Evolutionary conservation across 768 basidiomycete species (phyloP), one percentile per base, ranked within the genome.

Genomic region (Mycena rebaudengoi): DNA sequence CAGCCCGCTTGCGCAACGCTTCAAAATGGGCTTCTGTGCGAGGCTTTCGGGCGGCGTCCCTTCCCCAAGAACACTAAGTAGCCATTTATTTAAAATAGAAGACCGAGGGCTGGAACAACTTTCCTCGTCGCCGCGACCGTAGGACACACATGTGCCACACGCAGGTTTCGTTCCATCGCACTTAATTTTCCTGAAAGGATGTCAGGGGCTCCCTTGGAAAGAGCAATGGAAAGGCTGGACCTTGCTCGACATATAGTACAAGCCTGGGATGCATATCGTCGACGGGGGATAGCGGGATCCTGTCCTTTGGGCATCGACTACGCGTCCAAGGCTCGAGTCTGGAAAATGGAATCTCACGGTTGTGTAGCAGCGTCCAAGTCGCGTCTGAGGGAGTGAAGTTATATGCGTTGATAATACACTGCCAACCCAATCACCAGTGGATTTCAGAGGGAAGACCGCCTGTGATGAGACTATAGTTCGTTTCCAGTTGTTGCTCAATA

Each of bases 21-120:
- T 66, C 68, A 25, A 69, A 69, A 43, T 69, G 65, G 2, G 65
- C 61, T 21, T 66, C 58, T 6, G 62, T 67, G 5, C 59, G 39
- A 0, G 65, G 62, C n/a, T 50, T 60, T 5, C 65, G 52, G 2
- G 54, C 35, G 3, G 30, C 12, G 21, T 64, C 62, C 4, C 49
- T 32, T 7, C 61, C 58, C 68, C 68, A 69, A 4, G 48, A 52
- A 44, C 68, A 69, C 64, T 68, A 10, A 2, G 20, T 39, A n/a
- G n/a, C n/a, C n/a, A n/a, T n/a, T n/a, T n/a, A n/a, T n/a, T n/a
- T n/a, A n/a, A n/a, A n/a, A n/a, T n/a, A n/a, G n/a, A n/a, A n/a
- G n/a, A n/a, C n/a, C n/a, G n/a, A n/a, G n/a, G n/a, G n/a, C n/a
- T n/a, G n/a, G n/a, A n/a, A n/a, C n/a, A 11, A 49, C 45, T n/a